Base-by-base conservation (phyloP, 2,329 filamentous ascomycete species). In the Fusarium humuli region DNA sequence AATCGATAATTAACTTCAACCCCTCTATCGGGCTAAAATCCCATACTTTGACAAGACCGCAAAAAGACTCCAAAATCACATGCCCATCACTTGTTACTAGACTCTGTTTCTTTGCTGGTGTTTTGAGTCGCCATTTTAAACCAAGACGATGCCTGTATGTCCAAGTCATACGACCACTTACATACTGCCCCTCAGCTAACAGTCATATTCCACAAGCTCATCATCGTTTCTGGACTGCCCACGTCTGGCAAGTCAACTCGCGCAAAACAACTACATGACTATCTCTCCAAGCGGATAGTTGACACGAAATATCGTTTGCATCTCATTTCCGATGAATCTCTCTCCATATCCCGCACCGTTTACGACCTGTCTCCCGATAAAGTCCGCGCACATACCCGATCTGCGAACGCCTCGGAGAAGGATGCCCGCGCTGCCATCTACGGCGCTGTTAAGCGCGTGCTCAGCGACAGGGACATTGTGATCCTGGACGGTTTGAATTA, bases 401-500 rank as follows among this genome's bases (percentile, higher is more conserved):
- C 91, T 27, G 92, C 92, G 61, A 92, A 92, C 73, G 87, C 88
- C 27, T 87, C 90, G 2, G 93, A 97, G 77, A 97, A 97, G 79
- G 91, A 95, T 81, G 93, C 92, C 2, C 88, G 93, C 27, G 93
- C 93, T 3, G 86, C 89, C 44, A 84, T 93, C 58, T 93, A 92
- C 78, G 93, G 87, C 65, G 92, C 93, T 65, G 91, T 95, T 47
- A 95, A 95, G 83, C 86, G 93, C 45, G 86, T 90, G 50, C 84
- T 97, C 30, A 89, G 87, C 65, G 87, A 89, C 60, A 88, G 89
- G 74, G 91, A 93, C 75, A 89, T 97, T 61, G 92, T 96, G 55
- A 88, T 97, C 48, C 87, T 94, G 18, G 93, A 97, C 77, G 90
- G 90, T 2, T 82, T 93, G 65, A 96, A 96, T 80, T 97, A 96